A percentile compares a stretch with the other conserved stretches of the same genome.
phyloP scores from a whole-genome alignment of 75 land plant species.

The Pseudotsuga menziesii region DNA sequence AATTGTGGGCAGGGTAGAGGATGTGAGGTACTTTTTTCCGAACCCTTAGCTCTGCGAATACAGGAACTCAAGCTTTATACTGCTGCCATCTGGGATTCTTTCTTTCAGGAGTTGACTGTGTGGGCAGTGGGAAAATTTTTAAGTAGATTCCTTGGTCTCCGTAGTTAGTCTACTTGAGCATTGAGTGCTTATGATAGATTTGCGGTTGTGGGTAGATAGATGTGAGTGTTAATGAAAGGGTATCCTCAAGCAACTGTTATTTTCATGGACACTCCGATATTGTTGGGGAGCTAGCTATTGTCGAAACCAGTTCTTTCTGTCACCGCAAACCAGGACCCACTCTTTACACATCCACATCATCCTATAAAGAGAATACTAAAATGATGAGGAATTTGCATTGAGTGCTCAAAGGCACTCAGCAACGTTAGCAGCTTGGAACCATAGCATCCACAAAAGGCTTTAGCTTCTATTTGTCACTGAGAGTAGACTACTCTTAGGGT shows the following conservation, averaged over 20 bases:
- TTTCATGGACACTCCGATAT: neutral
- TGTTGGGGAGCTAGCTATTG: neutral
- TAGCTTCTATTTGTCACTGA: neutral
- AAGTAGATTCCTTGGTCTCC: too few species aligned
- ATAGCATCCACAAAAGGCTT: neutral
- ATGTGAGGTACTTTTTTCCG: neutral
- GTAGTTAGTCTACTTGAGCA: too few species aligned
- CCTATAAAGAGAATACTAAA: too few species aligned
- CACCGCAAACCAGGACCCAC: too few species aligned
- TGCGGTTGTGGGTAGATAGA: too few species aligned
- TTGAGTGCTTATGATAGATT: too few species aligned
- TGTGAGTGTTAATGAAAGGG: too few species aligned
- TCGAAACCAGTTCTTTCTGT: neutral
- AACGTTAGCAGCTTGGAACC: neutral
- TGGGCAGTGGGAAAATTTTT: too few species aligned
- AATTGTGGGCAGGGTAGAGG: neutral
- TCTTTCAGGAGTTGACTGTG: neutral
- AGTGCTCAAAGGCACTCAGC: neutral
- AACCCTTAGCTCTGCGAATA: neutral
- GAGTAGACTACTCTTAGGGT: neutral
- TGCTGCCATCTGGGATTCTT: neutral
- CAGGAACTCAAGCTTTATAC: neutral
- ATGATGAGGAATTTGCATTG: too few species aligned
- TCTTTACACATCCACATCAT: too few species aligned
- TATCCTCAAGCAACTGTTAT: neutral